Conservation (phyloP, 2,329 filamentous ascomycete genomes). For the Aureobasidium lini region DNA sequence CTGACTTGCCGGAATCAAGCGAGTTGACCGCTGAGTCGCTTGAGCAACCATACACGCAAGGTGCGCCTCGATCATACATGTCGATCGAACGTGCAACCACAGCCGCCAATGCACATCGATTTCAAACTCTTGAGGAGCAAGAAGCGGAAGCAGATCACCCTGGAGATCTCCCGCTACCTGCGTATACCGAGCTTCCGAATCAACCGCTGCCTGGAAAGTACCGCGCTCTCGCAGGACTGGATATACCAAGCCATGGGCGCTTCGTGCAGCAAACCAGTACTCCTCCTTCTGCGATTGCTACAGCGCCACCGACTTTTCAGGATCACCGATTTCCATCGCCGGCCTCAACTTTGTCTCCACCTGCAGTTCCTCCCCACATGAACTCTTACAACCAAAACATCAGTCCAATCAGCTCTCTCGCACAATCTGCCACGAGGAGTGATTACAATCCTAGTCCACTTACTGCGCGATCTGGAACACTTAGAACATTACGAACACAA, state of each 20-base stretch:
- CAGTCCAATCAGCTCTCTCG: constrained; percentile 16
- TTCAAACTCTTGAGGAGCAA: constrained; percentile 50
- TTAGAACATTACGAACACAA: constrained; percentile 15
- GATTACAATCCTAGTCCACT: constrained; percentile 18
- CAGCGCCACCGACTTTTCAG: constrained; percentile 10
- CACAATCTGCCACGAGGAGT: constrained; percentile 20
- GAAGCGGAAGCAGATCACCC: constrained; percentile 50
- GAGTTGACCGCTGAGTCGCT: constrained; percentile 22
- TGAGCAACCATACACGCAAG: constrained; percentile 29
- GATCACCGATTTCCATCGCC: neutral
- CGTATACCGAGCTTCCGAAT: constrained; percentile 58
- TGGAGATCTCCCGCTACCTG: constrained; percentile 74
- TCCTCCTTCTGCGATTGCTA: constrained; percentile 6
- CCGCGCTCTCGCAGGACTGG: constrained; percentile 29
- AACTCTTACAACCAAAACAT: constrained; percentile 17
- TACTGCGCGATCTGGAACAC: neutral
- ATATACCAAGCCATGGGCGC: constrained; percentile 19
- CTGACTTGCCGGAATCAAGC: constrained; percentile 26
- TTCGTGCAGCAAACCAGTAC: neutral
- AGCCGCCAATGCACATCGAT: constrained; percentile 62
- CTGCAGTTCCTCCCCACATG: constrained; percentile 27
- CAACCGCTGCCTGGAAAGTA: constrained; percentile 30
- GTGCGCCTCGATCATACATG: constrained; percentile 26
- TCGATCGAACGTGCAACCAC: constrained; percentile 39
- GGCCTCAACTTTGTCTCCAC: constrained; percentile 19